A percentile compares a stretch with the other conserved stretches of the same genome.
Conservation (phyloP, 2,329 filamentous ascomycete genomes). For the Fusarium newnesense region DNA sequence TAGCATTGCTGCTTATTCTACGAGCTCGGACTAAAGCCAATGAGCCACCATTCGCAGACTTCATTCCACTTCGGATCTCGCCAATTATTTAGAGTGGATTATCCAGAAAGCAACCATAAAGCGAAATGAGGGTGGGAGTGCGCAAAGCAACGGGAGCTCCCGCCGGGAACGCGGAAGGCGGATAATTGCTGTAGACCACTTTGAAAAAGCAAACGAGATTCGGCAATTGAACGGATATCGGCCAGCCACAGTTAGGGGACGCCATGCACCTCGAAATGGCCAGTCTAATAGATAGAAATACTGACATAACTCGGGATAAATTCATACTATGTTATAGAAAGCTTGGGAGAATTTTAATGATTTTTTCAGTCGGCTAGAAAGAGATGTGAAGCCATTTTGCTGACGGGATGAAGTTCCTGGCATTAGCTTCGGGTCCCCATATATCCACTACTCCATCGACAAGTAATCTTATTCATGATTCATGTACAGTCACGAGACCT, state of each 20-base stretch:
- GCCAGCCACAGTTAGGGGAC: no score
- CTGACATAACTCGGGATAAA: rapidly evolving
- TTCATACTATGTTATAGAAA: rapidly evolving
- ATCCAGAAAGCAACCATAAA: background rate
- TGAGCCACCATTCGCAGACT: no score
- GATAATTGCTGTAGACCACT: background rate
- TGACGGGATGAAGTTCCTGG: background rate
- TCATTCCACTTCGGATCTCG: rapidly evolving
- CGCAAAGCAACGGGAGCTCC: background rate
- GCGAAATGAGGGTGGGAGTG: background rate
- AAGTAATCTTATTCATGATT: background rate
- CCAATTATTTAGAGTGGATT: rapidly evolving
- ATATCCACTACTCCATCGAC: background rate
- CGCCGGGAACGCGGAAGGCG: background rate
- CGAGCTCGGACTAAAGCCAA: no score
- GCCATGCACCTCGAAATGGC: no score
- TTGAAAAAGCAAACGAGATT: background rate
- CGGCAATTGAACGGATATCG: background rate
- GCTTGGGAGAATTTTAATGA: rapidly evolving
- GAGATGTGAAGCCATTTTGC: rapidly evolving
- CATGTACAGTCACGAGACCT: background rate
- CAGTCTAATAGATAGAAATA: rapidly evolving
- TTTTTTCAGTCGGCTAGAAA: rapidly evolving
- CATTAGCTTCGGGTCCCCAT: background rate
- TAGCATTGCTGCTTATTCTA: background rate